Conservation (phyloP, 192 early-diverging fungal species). For the Entomortierella beljakovae region DNA sequence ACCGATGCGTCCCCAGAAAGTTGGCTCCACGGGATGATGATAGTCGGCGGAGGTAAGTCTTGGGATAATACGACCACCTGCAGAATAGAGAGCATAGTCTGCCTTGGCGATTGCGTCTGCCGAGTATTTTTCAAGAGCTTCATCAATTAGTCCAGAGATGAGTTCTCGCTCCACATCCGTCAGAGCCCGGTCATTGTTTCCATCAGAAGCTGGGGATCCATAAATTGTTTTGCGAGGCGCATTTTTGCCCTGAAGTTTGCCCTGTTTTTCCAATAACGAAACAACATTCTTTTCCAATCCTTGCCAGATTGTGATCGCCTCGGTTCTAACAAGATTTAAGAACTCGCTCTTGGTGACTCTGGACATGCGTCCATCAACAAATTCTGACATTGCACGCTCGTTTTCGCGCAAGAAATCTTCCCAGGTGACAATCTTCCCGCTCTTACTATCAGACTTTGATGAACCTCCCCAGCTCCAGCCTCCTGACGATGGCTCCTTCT, state of each 20-base stretch:
- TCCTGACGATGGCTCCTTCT: slow-evolving; percentile 9
- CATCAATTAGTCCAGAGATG: slow-evolving; percentile 66
- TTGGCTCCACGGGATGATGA: slow-evolving; percentile 36
- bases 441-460: slow-evolving; percentile 11
- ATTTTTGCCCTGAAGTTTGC: slow-evolving; percentile 29
- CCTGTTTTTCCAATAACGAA: slow-evolving; percentile 32
- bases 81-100: slow-evolving; percentile 76
- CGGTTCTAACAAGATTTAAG: slow-evolving; percentile 24
- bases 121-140: slow-evolving; percentile 68
- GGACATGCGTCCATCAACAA: slow-evolving; percentile 38
- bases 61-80: slow-evolving; percentile 73
- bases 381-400: slow-evolving; percentile 19
- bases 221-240: not conserved
- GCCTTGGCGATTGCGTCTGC: slow-evolving; percentile 67
- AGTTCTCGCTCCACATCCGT: slow-evolving; percentile 40
- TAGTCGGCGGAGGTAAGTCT: slow-evolving; percentile 71
- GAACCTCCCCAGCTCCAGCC: slow-evolving; percentile 7
- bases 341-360: slow-evolving; percentile 37
- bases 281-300: slow-evolving; percentile 42
- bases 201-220: not conserved
- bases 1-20: slow-evolving; percentile 37
- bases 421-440: slow-evolving; percentile 16
- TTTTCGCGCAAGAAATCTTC: slow-evolving; percentile 40
- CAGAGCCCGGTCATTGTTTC: not conserved
- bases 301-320: slow-evolving; percentile 43